These are phyloP conservation scores for Zopfochytrium polystomum DNA, from an alignment of 371 early-diverging fungal genomes.

Conservation along the genomic window DNA sequence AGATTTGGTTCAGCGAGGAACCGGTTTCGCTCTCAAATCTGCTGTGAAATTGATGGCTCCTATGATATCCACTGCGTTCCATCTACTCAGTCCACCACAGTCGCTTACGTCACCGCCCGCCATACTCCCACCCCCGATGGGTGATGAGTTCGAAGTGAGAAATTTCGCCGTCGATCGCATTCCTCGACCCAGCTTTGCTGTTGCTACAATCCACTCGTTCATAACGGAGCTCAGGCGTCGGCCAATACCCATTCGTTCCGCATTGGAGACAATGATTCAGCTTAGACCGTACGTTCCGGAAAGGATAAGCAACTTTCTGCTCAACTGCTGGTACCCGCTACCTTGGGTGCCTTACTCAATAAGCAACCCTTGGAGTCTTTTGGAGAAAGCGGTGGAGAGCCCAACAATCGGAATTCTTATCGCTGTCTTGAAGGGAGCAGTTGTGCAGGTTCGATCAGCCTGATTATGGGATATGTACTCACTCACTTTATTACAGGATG, in stretches of 20 bases:
- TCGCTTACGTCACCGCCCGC: no score
- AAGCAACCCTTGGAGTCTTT: slow-evolving; percentile 36
- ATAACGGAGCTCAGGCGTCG: slow-evolving; percentile 31
- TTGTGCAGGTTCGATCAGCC: slow-evolving; percentile 17
- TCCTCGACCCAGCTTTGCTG: no score
- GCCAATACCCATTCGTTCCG: slow-evolving; percentile 34
- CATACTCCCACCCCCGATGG: no score
- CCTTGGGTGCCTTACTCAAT: slow-evolving; percentile 42
- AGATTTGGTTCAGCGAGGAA: slow-evolving; percentile 14
- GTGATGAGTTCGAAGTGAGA: no score
- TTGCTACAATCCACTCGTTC: slow-evolving; percentile 8
- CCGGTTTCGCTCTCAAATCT: slow-evolving; percentile 25
- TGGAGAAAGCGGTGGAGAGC: slow-evolving; percentile 32
- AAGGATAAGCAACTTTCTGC: slow-evolving; percentile 24
- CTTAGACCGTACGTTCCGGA: slow-evolving; percentile 31
- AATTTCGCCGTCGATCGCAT: no score
- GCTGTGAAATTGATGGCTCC: slow-evolving; percentile 26
- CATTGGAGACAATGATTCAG: slow-evolving; percentile 18
- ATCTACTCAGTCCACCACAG: no score
- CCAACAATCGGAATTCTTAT: slow-evolving; percentile 36
- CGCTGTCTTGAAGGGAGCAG: slow-evolving; percentile 29
- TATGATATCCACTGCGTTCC: no score
- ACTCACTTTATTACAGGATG: not conserved
- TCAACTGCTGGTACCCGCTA: slow-evolving; percentile 34
- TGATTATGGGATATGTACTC: not conserved